phyloP scores from a whole-genome alignment of 805 yeast species.

The Ogataea paraovalis region DNA sequence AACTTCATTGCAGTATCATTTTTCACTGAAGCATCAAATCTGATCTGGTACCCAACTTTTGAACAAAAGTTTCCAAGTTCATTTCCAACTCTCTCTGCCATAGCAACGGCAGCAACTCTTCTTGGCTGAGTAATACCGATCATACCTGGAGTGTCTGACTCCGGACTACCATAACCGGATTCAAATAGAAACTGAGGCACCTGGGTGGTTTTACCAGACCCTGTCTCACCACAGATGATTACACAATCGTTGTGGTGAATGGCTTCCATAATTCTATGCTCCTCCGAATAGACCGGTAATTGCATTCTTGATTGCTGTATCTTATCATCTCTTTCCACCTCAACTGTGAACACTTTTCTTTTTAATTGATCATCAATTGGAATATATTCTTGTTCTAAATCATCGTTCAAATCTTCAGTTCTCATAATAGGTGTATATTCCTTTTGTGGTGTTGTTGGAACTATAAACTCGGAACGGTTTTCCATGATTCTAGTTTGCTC shows the following conservation, averaged over 20 bases:
- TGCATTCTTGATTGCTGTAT: slow-evolving; percentile 66
- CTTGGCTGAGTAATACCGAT: slow-evolving; percentile 95
- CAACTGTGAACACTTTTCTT: slow-evolving; percentile 64
- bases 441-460: slow-evolving; percentile 47
- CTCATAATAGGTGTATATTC: slow-evolving; percentile 56
- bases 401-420: slow-evolving; percentile 67
- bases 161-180: slow-evolving; percentile 74
- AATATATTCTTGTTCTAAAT: slow-evolving; percentile 56
- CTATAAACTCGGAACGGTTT: slow-evolving; percentile 49
- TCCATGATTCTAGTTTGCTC: slow-evolving; percentile 60
- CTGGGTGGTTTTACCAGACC: slow-evolving; percentile 98
- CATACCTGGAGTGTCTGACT: slow-evolving; percentile 78
- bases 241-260: slow-evolving; percentile 87
- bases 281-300: slow-evolving; percentile 87
- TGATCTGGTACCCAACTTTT: slow-evolving; percentile 74
- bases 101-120: slow-evolving; percentile 90
- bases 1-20: slow-evolving; percentile 72
- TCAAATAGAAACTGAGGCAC: slow-evolving; percentile 95
- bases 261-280: slow-evolving; percentile 93
- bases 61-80: slow-evolving; percentile 72
- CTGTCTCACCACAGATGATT: slow-evolving; percentile 95
- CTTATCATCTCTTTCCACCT: slow-evolving; percentile 59
- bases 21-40: slow-evolving; percentile 70
- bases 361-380: slow-evolving; percentile 50
- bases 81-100: slow-evolving; percentile 75